Percentiles rank a stretch among this genome's conserved stretches.
Conservation (phyloP, 2,329 filamentous ascomycete species). For the Fusarium tuaranense region DNA sequence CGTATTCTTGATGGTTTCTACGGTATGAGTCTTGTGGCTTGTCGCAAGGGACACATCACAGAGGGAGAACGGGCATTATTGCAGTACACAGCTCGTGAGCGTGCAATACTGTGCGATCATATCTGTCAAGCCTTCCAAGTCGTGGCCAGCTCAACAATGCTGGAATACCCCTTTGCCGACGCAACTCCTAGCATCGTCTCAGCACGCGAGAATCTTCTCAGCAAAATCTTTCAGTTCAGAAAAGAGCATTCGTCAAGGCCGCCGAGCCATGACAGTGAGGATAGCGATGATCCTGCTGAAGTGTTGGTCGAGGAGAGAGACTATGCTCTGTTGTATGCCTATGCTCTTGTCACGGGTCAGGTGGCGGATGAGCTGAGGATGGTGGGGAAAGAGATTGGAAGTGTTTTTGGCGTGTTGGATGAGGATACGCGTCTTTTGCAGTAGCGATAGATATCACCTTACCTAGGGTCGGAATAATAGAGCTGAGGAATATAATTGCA, state of each 20-base stretch:
- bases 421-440: conserved; percentile 37
- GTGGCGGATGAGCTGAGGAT: conserved; percentile 72
- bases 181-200: conserved; percentile 85
- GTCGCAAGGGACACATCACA: conserved; percentile 80
- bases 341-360: conserved; percentile 77
- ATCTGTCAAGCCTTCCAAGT: conserved; percentile 91
- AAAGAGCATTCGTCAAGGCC: conserved; percentile 66
- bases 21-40: conserved; percentile 92
- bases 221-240: conserved; percentile 88
- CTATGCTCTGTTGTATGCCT: conserved; percentile 93
- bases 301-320: conserved; percentile 75
- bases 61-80: conserved; percentile 85
- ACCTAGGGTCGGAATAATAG: neutral
- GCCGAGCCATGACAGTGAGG: conserved; percentile 20
- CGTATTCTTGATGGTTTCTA: conserved; percentile 93
- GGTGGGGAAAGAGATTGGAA: conserved; percentile 63
- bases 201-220: conserved; percentile 84
- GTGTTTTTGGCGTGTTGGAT: conserved; percentile 36
- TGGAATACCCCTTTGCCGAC: conserved; percentile 93
- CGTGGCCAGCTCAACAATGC: conserved; percentile 89
- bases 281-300: conserved; percentile 22
- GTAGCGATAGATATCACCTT: neutral
- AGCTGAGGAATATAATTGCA: neutral
- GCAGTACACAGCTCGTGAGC: conserved; percentile 81
- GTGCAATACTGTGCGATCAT: conserved; percentile 83